A percentile compares a stretch with the other conserved stretches of the same genome.
These are phyloP conservation scores for Glebionis coronaria DNA, from an alignment of 129 eudicot species.

Conservation along the genomic window DNA sequence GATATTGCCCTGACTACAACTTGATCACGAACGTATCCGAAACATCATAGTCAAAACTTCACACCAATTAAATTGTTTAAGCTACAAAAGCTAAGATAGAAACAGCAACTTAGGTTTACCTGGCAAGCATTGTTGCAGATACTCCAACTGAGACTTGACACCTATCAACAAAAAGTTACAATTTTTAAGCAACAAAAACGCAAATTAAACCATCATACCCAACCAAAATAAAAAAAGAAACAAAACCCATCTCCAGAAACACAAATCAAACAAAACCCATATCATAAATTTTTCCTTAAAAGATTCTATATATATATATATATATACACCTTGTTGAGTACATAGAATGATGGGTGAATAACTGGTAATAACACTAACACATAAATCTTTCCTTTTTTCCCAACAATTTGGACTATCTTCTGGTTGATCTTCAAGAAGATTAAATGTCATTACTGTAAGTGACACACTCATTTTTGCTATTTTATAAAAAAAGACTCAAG, in stretches of 20 bases:
- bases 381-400: conserved; percentile 93
- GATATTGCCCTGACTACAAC: conserved; percentile 8
- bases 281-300: conserved; percentile 22
- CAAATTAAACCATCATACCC: conserved; percentile 1
- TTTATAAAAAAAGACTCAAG: not conserved
- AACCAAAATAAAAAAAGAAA: conserved; percentile 15
- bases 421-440: conserved; percentile 90
- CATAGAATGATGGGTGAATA: conserved; percentile 85
- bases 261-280: conserved; percentile 29
- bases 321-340: conserved; percentile 90
- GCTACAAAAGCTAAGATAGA: conserved; percentile 12
- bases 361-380: conserved; percentile 88
- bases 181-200: conserved; percentile 18
- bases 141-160: conserved; percentile 86
- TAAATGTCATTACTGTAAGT: conserved; percentile 81
- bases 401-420: conserved; percentile 84
- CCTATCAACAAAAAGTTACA: conserved; percentile 46
- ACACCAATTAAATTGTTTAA: not conserved
- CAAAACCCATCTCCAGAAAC: conserved; percentile 32
- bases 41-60: conserved; percentile 6
- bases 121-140: conserved; percentile 83
- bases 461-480: conserved; percentile 82
- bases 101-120: conserved; percentile 44
- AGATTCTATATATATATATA: not conserved
- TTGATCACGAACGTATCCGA: not conserved